phyloP scores from a whole-genome alignment of 2,329 filamentous ascomycete genomes.

The Calonectria naviculata region DNA sequence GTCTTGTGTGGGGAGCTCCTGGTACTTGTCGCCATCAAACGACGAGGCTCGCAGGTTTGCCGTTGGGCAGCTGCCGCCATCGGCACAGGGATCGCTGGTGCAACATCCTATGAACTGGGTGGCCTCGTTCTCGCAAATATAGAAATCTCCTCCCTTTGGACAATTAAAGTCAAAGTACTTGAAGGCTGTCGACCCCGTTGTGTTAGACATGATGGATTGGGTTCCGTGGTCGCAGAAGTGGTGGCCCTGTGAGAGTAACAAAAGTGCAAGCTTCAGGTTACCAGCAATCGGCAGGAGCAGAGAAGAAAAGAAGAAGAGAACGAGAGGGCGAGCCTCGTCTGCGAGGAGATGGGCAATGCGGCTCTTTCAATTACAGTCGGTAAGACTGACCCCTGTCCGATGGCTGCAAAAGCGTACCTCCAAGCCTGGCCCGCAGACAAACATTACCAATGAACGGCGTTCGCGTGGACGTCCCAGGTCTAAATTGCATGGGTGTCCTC shows the following conservation, averaged over 20 bases:
- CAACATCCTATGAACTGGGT: constrained; percentile 55
- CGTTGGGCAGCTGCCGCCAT: constrained; percentile 46
- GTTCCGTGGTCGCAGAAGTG: not conserved
- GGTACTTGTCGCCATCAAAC: constrained; percentile 45
- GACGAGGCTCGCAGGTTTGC: constrained; percentile 40
- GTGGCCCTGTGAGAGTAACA: not conserved
- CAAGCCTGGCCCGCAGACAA: constrained; percentile 13
- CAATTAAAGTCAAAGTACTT: constrained; percentile 45
- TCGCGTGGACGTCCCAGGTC: constrained; percentile 20
- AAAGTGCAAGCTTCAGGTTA: not conserved
- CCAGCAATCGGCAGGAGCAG: not conserved
- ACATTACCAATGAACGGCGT: constrained; percentile 15
- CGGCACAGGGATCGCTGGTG: constrained; percentile 47
- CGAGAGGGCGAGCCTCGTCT: constrained; percentile 5
- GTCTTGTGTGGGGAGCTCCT: constrained; percentile 44
- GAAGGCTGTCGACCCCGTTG: not conserved
- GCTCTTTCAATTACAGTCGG: constrained; percentile 17
- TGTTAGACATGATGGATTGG: constrained; percentile 26
- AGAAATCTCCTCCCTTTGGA: constrained; percentile 47
- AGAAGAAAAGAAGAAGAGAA: constrained; percentile 2
- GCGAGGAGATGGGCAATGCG: constrained; percentile 10
- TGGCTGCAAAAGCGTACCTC: not conserved
- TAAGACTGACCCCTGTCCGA: not conserved
- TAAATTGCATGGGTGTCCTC: constrained; percentile 25
- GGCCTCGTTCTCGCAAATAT: constrained; percentile 48